Base-by-base conservation (phyloP, 257 asterid genomes). In the Euphrasia confusa region DNA sequence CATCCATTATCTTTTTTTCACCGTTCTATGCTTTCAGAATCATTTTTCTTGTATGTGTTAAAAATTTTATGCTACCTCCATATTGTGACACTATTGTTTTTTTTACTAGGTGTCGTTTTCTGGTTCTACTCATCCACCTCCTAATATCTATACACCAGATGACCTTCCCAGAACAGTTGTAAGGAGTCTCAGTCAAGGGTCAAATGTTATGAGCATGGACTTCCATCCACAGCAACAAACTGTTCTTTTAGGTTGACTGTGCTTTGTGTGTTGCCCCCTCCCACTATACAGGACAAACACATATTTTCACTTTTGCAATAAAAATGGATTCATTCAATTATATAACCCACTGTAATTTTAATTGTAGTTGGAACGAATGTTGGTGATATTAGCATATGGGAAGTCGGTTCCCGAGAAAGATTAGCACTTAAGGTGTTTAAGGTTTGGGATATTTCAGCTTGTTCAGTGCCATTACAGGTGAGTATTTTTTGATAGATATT, bases 301-400 rank as follows among this genome's bases (percentile, higher is more conserved):
- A 17, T 39, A 15, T 57, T 33, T 49, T 24, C 56, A 55, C 27
- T 60, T 33, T 17, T 45, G 52, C 42, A 37, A 13, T 45, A 45
- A 45, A 1, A 45, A 1, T 45, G n/a, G 18, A 45, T 65, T 42
- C 39, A 12, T 42, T 58, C 33, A 40, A 35, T 14, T 52, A 55
- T 59, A 50, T 65, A 57, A 52, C 68, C 65, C 68, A 54, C 49
- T 42, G 48, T 44, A 14, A 60, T 61, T 44, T 26, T 60, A 18
- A 45, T 60, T 74, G 80, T 68, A 92, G 99, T 92, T 81, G 99
- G 99, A 64, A 92, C 99, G 14, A 92, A 86, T 80, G 95, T 89
- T 58, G 99, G 99, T 72, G 99, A 92, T 70, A 84, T 92, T 70
- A 89, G 96, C 89, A 84, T 92, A 59, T 92, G 99, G 99, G 97